Percentiles rank a stretch among this genome's conserved stretches.
phyloP scores from a whole-genome alignment of 345 rosid genomes.

The Eucalyptus marginata region DNA sequence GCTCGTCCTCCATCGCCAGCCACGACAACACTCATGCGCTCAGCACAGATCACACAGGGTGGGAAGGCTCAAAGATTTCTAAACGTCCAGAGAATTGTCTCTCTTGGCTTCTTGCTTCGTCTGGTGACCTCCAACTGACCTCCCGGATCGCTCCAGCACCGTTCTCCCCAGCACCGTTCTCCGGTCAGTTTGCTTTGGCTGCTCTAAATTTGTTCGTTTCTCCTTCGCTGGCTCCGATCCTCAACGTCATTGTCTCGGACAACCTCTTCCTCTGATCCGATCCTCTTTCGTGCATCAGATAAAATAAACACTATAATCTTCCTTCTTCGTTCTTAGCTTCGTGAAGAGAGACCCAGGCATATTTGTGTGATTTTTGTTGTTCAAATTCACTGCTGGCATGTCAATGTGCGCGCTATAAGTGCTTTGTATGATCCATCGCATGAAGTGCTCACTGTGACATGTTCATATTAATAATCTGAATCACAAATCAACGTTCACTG shows the following conservation, averaged over 20 bases:
- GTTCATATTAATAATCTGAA: no score
- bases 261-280: not conserved
- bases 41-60: not conserved
- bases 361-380: not conserved
- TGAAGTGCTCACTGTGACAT: no score
- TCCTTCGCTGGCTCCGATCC: not conserved
- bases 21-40: no score
- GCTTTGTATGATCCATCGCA: no score
- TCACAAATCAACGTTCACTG: no score
- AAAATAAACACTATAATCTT: not conserved
- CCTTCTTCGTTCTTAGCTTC: not conserved
- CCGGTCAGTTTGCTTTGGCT: no score
- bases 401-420: not conserved
- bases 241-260: not conserved
- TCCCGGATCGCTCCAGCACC: no score
- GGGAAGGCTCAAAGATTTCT: not conserved
- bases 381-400: not conserved
- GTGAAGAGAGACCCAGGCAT: not conserved
- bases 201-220: no score
- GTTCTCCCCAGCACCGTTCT: no score
- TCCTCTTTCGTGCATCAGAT: not conserved
- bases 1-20: no score
- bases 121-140: not conserved
- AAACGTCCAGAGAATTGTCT: not conserved
- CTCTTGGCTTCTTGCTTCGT: not conserved